Conservation (phyloP, 345 rosid species). For the Rubroshorea leprosula region DNA sequence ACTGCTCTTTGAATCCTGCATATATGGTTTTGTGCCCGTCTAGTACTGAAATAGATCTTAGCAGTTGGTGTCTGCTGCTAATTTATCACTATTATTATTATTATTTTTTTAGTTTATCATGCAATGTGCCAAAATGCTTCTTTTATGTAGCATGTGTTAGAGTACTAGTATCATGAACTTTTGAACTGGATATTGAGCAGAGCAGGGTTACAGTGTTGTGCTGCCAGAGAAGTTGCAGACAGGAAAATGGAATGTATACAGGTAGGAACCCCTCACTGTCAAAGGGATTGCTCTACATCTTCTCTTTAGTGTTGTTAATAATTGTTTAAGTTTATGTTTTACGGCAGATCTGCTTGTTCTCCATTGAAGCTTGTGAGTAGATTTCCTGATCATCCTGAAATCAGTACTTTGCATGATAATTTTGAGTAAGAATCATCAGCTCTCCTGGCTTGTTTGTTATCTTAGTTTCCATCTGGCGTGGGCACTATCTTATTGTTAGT, state of each 20-base stretch:
- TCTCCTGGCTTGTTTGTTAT: constrained; percentile 7
- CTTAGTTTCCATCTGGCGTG: neutral
- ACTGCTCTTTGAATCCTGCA: neutral
- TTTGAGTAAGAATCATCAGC: constrained; percentile 57
- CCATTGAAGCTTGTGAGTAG: constrained; percentile 73
- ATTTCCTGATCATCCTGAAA: constrained; percentile 80
- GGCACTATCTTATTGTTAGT: neutral
- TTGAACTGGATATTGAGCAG: constrained; percentile 33
- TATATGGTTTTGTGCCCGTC: neutral
- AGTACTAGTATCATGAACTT: neutral
- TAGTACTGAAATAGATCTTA: constrained; percentile 1
- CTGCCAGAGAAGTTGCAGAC: constrained; percentile 91
- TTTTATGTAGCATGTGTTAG: neutral
- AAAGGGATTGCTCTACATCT: neutral
- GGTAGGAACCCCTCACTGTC: constrained; percentile 32
- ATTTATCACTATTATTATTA: neutral
- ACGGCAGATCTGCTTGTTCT: constrained; percentile 64
- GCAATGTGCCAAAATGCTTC: too few relatives aligned
- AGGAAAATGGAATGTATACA: constrained; percentile 91
- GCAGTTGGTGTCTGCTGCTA: neutral
- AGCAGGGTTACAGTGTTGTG: constrained; percentile 77
- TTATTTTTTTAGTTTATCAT: neutral
- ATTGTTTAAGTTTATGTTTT: neutral
- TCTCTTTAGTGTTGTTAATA: neutral
- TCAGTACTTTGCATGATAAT: constrained; percentile 87